Conservation (phyloP, 495 filamentous ascomycete genomes). For the Neurospora hispaniola region DNA sequence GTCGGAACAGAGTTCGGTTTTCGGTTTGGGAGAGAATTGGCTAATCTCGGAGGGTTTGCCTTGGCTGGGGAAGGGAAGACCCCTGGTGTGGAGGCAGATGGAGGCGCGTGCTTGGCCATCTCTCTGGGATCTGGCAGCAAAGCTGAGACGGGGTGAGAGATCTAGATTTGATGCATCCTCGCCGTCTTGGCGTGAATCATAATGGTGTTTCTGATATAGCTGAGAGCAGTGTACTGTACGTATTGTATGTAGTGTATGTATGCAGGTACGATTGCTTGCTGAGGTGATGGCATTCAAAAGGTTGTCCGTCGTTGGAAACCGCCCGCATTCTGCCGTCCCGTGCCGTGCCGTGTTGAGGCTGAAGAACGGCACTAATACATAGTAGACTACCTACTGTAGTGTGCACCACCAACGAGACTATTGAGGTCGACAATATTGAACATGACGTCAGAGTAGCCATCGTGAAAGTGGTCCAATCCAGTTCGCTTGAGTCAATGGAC, state of each 20-base stretch:
- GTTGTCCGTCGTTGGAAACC: neutral
- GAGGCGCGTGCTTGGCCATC: neutral
- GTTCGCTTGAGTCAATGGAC: neutral
- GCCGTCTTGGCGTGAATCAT: neutral
- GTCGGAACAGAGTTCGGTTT: neutral
- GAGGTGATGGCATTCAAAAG: neutral
- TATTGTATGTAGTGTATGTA: no score
- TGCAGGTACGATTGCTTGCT: neutral
- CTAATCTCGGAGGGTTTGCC: neutral
- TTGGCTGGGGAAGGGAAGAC: neutral
- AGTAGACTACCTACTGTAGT: no score
- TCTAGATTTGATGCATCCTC: neutral
- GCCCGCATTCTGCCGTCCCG: neutral
- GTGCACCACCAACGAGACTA: neutral
- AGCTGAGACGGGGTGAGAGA: neutral
- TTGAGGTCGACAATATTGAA: neutral
- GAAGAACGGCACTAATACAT: neutral
- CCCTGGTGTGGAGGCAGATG: neutral
- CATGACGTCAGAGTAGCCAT: neutral
- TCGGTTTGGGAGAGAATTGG: neutral
- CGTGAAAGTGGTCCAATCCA: neutral
- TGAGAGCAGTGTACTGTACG: no score
- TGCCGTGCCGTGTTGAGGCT: neutral
- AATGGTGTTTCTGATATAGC: neutral
- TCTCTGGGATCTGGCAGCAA: neutral